Evolutionary conservation across 306 rosid species (phyloP).

Genomic region (Vicia sativa): DNA sequence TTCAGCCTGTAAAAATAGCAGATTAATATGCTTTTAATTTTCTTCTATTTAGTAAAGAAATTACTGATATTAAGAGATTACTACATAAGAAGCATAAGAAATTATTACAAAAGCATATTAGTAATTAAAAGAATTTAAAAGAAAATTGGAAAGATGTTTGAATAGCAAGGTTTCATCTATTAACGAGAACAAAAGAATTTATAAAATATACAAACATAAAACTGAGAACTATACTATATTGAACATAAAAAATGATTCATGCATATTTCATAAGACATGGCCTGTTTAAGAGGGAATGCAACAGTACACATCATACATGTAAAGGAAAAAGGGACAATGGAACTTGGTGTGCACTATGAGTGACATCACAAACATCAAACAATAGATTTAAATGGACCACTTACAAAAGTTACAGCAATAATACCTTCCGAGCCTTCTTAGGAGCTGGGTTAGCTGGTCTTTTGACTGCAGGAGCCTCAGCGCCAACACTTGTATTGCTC

Average conservation of each 20-base stretch:
- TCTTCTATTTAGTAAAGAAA: slow-evolving; percentile 21
- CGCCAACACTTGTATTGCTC: slow-evolving; percentile 51
- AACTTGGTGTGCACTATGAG: slow-evolving; percentile 17
- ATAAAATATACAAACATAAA: not conserved
- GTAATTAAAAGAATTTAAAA: no score
- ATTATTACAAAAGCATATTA: no score
- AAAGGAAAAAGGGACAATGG: slow-evolving; percentile 14
- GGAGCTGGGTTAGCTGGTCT: slow-evolving; percentile 58
- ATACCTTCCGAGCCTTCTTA: slow-evolving; percentile 72
- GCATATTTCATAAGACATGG: slow-evolving; percentile 6
- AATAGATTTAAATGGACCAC: not conserved
- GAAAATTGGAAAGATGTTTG: not conserved
- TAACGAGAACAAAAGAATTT: not conserved
- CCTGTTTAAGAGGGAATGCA: slow-evolving; percentile 21
- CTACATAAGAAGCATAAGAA: no score
- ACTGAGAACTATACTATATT: not conserved
- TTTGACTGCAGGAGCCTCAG: slow-evolving; percentile 54
- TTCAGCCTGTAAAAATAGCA: slow-evolving; percentile 61
- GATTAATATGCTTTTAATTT: not conserved
- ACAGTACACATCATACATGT: slow-evolving; percentile 3
- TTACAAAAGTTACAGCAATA: not conserved
- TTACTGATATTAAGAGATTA: not conserved
- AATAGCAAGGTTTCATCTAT: not conserved
- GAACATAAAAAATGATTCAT: slow-evolving; percentile 23
- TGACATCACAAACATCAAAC: slow-evolving; percentile 23